Base-by-base conservation (phyloP, 164 flowering plant species). In the Euptelea pleiosperma region DNA sequence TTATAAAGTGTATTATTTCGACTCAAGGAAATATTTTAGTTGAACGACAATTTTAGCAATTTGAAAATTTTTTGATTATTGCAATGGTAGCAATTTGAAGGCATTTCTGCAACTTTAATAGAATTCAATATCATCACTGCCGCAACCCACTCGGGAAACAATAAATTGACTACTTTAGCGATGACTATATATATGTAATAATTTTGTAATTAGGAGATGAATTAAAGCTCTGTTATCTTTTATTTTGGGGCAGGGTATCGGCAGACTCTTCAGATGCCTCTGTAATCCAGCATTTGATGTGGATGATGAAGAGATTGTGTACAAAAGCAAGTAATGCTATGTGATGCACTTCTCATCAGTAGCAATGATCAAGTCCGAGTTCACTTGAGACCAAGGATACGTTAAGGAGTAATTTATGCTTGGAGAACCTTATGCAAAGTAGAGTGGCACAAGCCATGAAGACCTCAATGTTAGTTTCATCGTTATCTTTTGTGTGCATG, bases 251-350 rank as follows among this genome's bases (percentile, higher is more conserved):
- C 91, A 92, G 95, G 89, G 98, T 60, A 87, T 92, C 52, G 96
- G 98, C 1, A 87, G 88, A 63, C 90, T 92, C 35, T 92, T 92
- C 75, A 85, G 93, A 70, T 92, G 98, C 77, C 84, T 92, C 1
- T 92, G 98, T 52, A 89, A 84, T 63, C 96, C 96, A 37, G 95
- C 98, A 43, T 83, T 76, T 60, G 87, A 82, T 70, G 96, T 87
- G 24, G 98, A 83, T 57, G 96, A 91, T 59, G 98, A 89, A 11
- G 96, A 92, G 73, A 86, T 87, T 43, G 86, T 85, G 29, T 89
- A 82, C 73, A 81, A 68, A 72, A 70, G 79, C 71, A 83, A 78
- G 62, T 78, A 73, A 72, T 31, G 64, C 58, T 15, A 3, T 12
- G 25, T 34, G 31, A 12, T 59, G 54, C 41, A 19, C 9, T 28